Base-by-base conservation (phyloP, 2,329 filamentous ascomycete species). In the Colletotrichum sp. region DNA sequence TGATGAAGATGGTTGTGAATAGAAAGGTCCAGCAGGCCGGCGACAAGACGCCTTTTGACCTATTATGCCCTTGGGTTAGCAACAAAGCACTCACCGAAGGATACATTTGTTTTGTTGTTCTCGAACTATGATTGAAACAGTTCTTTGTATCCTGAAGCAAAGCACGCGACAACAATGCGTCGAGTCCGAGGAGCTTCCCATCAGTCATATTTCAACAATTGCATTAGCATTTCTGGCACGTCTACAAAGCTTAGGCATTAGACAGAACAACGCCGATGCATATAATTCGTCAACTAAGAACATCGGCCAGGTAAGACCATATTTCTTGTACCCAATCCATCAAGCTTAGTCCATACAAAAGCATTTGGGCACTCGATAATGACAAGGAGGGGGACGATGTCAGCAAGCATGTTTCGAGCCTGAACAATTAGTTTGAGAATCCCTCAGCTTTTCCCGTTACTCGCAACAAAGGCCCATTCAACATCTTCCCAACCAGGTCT, bases 401-500 rank as follows among this genome's bases (percentile, higher is more conserved):
- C 44, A 2, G 10, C 2, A 52, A 3, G 6, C n/a, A 52, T 52
- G 0, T n/a, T 13, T 49, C 39, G 1, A 44, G 39, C n/a, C 44
- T 52, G n/a, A 52, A 24, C 12, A 52, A n/a, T 1, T 13, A 52
- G 10, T 21, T 13, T 13, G 44, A 52, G 44, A 52, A 52, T 13
- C 10, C 44, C 44, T 66, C 16, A 66, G 12, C 8, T 18, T 39
- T 36, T 66, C 15, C 63, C 64, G 52, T 63, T 70, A n/a, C 28
- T 55, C 30, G 63, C 63, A 21, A 66, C n/a, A 24, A 69, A 72
- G 8, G 15, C 34, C 72, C 67, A 74, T 34, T 71, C 67, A 7
- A 74, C 30, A 26, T 74, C 60, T 18, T 74, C 72, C 72, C 72
- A 71, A 3, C 72, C 72, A 9, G 66, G 66, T 8, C 44, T 63